Conservation (phyloP, 306 rosid species). For the Gastrolobium bilobum region DNA sequence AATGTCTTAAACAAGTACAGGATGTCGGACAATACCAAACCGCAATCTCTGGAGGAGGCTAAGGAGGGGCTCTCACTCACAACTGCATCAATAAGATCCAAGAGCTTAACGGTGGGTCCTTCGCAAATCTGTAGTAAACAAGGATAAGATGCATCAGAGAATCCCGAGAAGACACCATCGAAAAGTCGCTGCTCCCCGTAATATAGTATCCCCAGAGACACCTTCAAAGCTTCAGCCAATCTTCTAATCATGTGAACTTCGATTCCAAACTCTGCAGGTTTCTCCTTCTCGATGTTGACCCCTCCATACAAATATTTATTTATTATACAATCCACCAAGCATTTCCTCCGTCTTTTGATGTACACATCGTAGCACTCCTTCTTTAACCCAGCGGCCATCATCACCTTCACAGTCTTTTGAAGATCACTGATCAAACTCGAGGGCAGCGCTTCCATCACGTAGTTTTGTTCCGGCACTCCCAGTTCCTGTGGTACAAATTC, state of each 20-base stretch:
- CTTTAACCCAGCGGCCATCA: constrained; percentile 67
- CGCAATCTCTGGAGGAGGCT: too few relatives aligned
- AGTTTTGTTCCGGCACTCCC: constrained; percentile 44
- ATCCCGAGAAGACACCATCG: constrained; percentile 64
- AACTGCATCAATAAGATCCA: constrained; percentile 65
- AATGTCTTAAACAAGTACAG: constrained; percentile 63
- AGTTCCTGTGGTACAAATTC: too few relatives aligned
- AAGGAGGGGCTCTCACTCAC: constrained; percentile 63
- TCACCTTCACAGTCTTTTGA: constrained; percentile 66
- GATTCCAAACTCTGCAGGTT: neutral
- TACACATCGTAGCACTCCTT: constrained; percentile 73
- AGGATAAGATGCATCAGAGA: constrained; percentile 62
- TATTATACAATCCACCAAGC: constrained; percentile 67
- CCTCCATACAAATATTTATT: constrained; percentile 47
- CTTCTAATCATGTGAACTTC: constrained; percentile 64
- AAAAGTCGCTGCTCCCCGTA: constrained; percentile 75
- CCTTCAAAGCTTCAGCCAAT: constrained; percentile 68
- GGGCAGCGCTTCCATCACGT: constrained; percentile 72
- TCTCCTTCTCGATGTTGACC: constrained; percentile 59
- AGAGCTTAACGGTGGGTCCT: constrained; percentile 61
- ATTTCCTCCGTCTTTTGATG: constrained; percentile 70
- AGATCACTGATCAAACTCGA: constrained; percentile 62
- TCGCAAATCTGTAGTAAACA: constrained; percentile 74
- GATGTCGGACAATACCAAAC: constrained; percentile 46
- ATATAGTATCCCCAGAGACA: constrained; percentile 67